phyloP scores from a whole-genome alignment of 164 flowering plant genomes.

The Berberis thunbergii region DNA sequence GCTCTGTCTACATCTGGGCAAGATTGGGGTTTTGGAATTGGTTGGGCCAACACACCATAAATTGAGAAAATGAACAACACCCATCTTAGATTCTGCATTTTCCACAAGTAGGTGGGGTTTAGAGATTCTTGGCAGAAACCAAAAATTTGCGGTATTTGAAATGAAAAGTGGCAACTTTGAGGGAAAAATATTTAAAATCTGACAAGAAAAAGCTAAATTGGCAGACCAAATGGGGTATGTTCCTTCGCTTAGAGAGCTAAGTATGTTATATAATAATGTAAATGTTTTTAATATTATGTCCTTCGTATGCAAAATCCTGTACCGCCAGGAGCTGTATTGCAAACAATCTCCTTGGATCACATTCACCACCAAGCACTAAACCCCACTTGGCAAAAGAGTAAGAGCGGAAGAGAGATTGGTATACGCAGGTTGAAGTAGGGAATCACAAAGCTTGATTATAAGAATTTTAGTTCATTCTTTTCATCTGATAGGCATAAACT shows the following conservation, averaged over 20 bases:
- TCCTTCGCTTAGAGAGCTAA: slow-evolving; percentile 49
- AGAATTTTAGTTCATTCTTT: background rate
- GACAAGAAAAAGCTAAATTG: slow-evolving; percentile 13
- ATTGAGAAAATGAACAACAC: slow-evolving; percentile 29
- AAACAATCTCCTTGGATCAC: background rate
- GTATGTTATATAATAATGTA: slow-evolving; percentile 13
- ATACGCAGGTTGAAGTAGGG: background rate
- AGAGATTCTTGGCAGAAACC: slow-evolving; percentile 4
- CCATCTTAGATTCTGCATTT: slow-evolving; percentile 42
- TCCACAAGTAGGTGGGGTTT: slow-evolving; percentile 1
- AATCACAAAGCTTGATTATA: background rate
- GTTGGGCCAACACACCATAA: slow-evolving; percentile 9
- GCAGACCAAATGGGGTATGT: slow-evolving; percentile 11
- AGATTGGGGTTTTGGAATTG: slow-evolving; percentile 21
- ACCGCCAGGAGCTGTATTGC: background rate
- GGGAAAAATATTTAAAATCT: slow-evolving; percentile 3
- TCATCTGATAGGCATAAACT: background rate
- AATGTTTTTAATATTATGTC: background rate
- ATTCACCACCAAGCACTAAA: no score
- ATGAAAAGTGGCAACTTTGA: background rate
- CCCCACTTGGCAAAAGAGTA: no score
- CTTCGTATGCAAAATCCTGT: background rate
- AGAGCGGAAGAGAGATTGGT: no score
- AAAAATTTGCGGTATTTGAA: background rate
- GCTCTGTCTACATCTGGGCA: slow-evolving; percentile 59